Evolutionary conservation across 257 asterid genomes (phyloP), one percentile per base, ranked within the genome.

Genomic region (Cinchona pubescens): DNA sequence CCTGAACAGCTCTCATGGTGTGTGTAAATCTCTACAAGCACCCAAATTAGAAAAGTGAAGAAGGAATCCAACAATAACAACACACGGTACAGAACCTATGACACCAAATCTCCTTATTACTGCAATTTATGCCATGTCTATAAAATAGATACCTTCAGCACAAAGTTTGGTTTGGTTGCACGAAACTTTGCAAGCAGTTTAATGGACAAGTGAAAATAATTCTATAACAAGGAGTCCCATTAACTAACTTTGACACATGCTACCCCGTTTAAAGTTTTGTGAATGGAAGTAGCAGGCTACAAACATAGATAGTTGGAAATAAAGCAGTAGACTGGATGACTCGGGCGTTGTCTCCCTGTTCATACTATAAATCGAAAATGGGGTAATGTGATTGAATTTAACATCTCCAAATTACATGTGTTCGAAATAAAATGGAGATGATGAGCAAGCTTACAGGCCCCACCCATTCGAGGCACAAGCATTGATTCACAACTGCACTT

Each of bases 401-500:
- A 65, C 80, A 16, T 35, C 55, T 40, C 69, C 60, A 42, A 34
- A 25, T 7, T n/a, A 29, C 14, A 48, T 2, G 13, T 7, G 23
- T 15, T 8, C 12, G 37, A 27, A 64, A 0, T 21, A 65, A 1
- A 58, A 29, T 46, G 69, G 77, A 56, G 58, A 73, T 35, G 9
- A 12, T 53, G 69, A 63, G 43, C 51, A 83, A 64, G 21, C 91
- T 82, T 87, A 95, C 99, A 15, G 86, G 83, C 80, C 27, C 99
- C 99, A 69, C 99, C 99, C 99, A 95, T 95, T 42, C 76, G 89
- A 67, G 96, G 93, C 79, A 95, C 99, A n/a, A 95, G 94, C 23
- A 49, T 4, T 16, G 83, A 71, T 92, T 84, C 96, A 95, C 83
- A 61, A 95, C 98, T 21, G 94, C 87, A 27, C 93, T 88, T 79